These are phyloP conservation scores for Trichophyton rubrum DNA, from an alignment of 2,329 filamentous ascomycete genomes.

Conservation along the genomic window DNA sequence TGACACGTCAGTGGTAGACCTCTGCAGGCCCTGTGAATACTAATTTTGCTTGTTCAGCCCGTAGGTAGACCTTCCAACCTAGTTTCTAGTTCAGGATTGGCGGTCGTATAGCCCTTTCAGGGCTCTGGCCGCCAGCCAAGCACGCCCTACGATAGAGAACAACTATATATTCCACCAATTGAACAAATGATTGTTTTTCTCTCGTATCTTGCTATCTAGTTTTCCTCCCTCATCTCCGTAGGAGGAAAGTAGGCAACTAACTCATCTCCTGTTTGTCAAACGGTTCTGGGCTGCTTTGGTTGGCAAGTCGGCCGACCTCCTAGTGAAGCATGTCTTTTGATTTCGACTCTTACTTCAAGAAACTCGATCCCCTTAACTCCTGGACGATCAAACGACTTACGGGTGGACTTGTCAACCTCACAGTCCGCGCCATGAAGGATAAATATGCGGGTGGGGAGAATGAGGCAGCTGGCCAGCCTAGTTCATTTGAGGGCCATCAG, in stretches of 20 bases:
- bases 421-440: conserved; percentile 6
- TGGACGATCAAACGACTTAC: conserved; percentile 5
- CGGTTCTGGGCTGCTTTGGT: too few relatives aligned
- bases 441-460: not conserved
- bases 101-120: not conserved
- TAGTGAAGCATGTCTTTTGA: conserved; percentile 2
- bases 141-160: not conserved
- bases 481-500: not conserved
- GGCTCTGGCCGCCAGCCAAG: not conserved
- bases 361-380: not conserved
- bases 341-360: conserved; percentile 6
- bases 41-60: not conserved
- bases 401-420: conserved; percentile 7
- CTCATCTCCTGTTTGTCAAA: too few relatives aligned
- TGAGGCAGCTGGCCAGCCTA: not conserved
- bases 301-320: not conserved
- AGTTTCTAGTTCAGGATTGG: too few relatives aligned
- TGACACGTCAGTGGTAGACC: not conserved
- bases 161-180: not conserved
- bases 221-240: too few relatives aligned
- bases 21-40: not conserved
- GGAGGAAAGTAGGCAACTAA: too few relatives aligned
- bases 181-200: too few relatives aligned
- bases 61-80: not conserved
- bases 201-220: too few relatives aligned